Conservation (phyloP, 805 yeast species). For the Barnettozyma salicaria region DNA sequence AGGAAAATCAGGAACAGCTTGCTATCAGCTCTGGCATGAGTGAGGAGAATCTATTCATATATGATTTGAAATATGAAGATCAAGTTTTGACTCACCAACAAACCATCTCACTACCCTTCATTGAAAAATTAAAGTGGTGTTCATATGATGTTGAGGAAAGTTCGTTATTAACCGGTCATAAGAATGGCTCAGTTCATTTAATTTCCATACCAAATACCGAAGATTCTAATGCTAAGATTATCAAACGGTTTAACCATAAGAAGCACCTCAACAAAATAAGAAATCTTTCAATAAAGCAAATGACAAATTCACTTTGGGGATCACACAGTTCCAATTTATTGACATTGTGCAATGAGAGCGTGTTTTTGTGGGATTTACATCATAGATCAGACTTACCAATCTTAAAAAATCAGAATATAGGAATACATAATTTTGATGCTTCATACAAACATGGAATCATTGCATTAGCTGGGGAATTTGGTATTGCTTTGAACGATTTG, state of each 20-base stretch:
- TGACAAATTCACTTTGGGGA: slow-evolving; percentile 24
- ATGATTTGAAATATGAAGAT: slow-evolving; percentile 36
- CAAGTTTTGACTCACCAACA: slow-evolving; percentile 48
- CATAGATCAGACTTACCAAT: slow-evolving; percentile 54
- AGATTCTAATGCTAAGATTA: slow-evolving; percentile 59
- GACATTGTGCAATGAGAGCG: slow-evolving; percentile 58
- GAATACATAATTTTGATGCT: slow-evolving; percentile 46
- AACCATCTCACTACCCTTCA: slow-evolving; percentile 53
- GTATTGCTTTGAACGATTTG: slow-evolving; percentile 69
- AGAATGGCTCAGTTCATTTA: slow-evolving; percentile 67
- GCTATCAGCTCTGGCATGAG: slow-evolving; percentile 48
- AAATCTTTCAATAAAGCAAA: slow-evolving; percentile 15
- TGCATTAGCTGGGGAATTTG: slow-evolving; percentile 65
- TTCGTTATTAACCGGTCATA: slow-evolving; percentile 65
- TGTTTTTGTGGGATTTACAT: slow-evolving; percentile 72
- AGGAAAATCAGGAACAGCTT: slow-evolving; percentile 28
- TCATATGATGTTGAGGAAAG: slow-evolving; percentile 33
- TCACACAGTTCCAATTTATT: slow-evolving; percentile 33
- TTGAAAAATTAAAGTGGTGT: slow-evolving; percentile 49
- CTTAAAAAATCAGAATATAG: slow-evolving; percentile 44
- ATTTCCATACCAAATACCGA: slow-evolving; percentile 57
- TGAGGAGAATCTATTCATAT: slow-evolving; percentile 45
- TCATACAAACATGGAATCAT: slow-evolving; percentile 45
- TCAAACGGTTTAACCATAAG: slow-evolving; percentile 73
- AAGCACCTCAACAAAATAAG: slow-evolving; percentile 42